These are phyloP conservation scores for Eucalyptus victrix DNA, from an alignment of 345 rosid species.

Conservation along the genomic window DNA sequence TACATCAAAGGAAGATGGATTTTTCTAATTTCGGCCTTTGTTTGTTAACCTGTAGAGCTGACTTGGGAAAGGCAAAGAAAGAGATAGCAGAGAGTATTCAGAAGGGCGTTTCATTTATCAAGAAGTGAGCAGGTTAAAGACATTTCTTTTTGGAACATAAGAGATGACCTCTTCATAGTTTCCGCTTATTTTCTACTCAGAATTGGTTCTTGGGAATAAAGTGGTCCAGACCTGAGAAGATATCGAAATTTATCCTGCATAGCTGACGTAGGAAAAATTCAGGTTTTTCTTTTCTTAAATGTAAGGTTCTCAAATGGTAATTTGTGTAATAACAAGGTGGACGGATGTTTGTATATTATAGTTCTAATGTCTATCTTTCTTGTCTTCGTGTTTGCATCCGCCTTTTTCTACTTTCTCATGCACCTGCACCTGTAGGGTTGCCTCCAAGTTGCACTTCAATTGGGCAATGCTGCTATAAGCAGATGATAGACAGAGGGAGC, in stretches of 20 bases:
- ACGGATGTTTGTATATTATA: no score
- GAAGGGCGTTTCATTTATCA: conserved; percentile 64
- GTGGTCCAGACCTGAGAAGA: not conserved
- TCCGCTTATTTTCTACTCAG: not conserved
- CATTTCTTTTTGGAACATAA: no score
- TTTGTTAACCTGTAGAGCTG: conserved; percentile 19
- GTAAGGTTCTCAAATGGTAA: no score
- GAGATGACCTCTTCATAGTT: not conserved
- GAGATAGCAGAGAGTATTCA: conserved; percentile 64
- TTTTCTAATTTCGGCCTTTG: not conserved
- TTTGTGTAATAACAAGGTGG: no score
- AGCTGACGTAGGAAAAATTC: not conserved
- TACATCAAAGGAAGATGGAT: not conserved
- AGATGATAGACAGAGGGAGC: no score
- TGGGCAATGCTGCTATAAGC: no score
- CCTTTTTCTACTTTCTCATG: no score
- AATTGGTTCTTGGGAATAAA: not conserved
- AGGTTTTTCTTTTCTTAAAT: no score
- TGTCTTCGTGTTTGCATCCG: no score
- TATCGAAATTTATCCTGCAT: not conserved
- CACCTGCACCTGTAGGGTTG: no score
- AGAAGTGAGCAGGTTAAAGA: conserved; percentile 38
- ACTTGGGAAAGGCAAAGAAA: conserved; percentile 82
- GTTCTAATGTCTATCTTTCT: no score
- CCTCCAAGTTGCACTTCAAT: no score